Evolutionary conservation across 495 filamentous ascomycete species (phyloP).

Genomic region (Annulohypoxylon bovei): DNA sequence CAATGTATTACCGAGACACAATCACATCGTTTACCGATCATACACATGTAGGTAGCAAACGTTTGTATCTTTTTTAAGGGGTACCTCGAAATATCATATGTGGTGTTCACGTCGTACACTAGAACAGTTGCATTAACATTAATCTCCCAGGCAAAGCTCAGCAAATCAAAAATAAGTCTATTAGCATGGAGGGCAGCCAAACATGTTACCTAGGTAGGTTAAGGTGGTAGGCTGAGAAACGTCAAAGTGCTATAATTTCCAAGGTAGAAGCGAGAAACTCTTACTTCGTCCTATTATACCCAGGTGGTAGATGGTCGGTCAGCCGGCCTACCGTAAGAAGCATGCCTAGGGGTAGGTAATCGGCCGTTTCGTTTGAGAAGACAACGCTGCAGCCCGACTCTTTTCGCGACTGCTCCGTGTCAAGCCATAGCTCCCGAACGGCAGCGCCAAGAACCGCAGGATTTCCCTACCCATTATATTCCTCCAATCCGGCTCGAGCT

Average conservation of each 20-base stretch:
- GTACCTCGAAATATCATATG: constrained; percentile 17
- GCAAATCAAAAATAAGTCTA: constrained; percentile 9
- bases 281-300: constrained; percentile 4
- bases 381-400: constrained; percentile 14
- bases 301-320: background rate
- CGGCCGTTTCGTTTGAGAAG: constrained; percentile 9
- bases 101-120: constrained; percentile 24
- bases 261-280: background rate
- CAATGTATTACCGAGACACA: constrained; percentile 3
- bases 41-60: background rate
- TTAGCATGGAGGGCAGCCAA: background rate
- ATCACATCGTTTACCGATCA: background rate
- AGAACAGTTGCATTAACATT: constrained; percentile 30
- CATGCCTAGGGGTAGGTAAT: constrained; percentile 9
- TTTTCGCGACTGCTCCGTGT: constrained; percentile 24
- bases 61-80: constrained; percentile 32
- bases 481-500: constrained; percentile 34
- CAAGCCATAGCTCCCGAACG: constrained; percentile 23
- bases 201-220: background rate
- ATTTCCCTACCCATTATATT: constrained; percentile 20
- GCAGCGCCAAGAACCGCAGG: constrained; percentile 32
- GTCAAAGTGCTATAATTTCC: constrained; percentile 11
- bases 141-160: background rate
- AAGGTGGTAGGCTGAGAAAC: background rate
- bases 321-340: constrained; percentile 16